Conservation (phyloP, 495 filamentous ascomycete species). For the Usnea hakonensis region DNA sequence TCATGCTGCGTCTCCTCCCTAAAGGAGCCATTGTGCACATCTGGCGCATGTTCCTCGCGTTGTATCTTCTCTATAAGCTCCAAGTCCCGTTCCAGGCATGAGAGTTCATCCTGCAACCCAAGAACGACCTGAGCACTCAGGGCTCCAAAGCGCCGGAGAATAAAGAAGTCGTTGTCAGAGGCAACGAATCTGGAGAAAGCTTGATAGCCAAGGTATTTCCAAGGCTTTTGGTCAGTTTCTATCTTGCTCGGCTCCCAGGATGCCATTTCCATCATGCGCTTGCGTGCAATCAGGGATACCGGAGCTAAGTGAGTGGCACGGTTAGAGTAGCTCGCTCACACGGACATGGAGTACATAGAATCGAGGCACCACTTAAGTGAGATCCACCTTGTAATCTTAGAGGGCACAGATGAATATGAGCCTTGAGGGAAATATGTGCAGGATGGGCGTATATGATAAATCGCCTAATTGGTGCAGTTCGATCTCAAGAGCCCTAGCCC, state of each 20-base stretch:
- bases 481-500: too few relatives aligned
- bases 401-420: too few relatives aligned
- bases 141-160: not conserved
- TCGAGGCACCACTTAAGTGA: too few relatives aligned
- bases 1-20: not conserved
- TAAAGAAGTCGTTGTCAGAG: conserved; percentile 6
- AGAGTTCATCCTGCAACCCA: not conserved
- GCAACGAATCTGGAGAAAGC: not conserved
- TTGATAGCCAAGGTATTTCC: not conserved
- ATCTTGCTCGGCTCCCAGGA: not conserved
- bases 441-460: too few relatives aligned
- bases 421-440: too few relatives aligned
- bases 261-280: too few relatives aligned
- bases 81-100: not conserved
- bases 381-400: too few relatives aligned
- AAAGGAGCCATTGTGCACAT: conserved; percentile 6
- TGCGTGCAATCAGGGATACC: too few relatives aligned
- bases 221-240: not conserved
- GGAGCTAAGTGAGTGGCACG: too few relatives aligned
- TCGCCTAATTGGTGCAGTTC: too few relatives aligned
- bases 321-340: too few relatives aligned
- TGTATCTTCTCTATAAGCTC: not conserved
- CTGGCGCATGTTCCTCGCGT: not conserved
- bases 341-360: too few relatives aligned
- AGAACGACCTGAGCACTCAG: not conserved